Evolutionary conservation across 192 early-diverging fungal genomes (phyloP), one percentile per base, ranked within the genome.

Genomic region (Backusella tarrabulga): DNA sequence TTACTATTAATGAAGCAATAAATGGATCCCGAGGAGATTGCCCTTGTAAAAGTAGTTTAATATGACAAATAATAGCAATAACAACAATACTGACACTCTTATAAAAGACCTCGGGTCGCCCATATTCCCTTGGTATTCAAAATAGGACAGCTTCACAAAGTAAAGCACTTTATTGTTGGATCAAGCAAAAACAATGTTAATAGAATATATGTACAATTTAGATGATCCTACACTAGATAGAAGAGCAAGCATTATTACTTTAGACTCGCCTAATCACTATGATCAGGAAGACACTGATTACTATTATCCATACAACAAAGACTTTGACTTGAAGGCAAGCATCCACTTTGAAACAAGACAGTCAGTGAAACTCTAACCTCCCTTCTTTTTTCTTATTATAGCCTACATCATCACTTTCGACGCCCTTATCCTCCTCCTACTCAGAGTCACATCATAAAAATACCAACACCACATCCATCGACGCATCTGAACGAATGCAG

Each of bases 21-120:
- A 74, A 79, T 79, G 71, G 42, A 66, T 74, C 41, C 38, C 34
- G 56, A 73, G n/a, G 72, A 54, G 72, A 70, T 46, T 73, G 54
- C 34, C 12, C 71, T 67, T 32, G 71, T 78, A 72, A 35, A 44
- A 32, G n/a, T 42, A 34, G 21, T n/a, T 36, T 68, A 68, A 68
- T 32, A 34, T 32, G 1, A 29, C 7, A 29, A 68, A 34, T 26
- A 41, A 42, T 44, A 63, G 3, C 46, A 72, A 46, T 40, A 46
- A 38, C 46, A 44, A 17, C 38, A 21, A 52, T 74, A 14, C 5
- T 34, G 42, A 34, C 6, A 12, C 17, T 32, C 15, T 7, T 23
- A 14, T 36, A 35, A 67, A 29, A 44, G 56, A 19, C 60, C 66
- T 44, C 38, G 36, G 40, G 60, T 40, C 29, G 46, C 17, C 34